Conservation (phyloP, 2,329 filamentous ascomycete species). For the Rhytidhysteron rufulum region DNA sequence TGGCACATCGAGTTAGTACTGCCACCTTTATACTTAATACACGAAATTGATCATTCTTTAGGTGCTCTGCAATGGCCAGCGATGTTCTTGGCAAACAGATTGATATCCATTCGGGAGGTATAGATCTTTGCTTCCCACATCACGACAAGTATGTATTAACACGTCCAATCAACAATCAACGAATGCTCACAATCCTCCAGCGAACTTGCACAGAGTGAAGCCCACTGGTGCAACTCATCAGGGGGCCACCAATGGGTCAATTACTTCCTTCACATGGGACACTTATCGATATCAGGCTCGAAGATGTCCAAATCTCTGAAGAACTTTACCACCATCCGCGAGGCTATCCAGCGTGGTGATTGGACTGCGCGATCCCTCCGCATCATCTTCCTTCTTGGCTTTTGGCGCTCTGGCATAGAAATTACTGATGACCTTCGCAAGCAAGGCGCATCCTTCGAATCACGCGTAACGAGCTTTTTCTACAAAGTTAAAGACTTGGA, state of each 20-base stretch:
- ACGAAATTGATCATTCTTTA: slow-evolving; percentile 31
- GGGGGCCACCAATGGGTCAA: slow-evolving; percentile 73
- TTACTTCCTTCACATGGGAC: slow-evolving; percentile 94
- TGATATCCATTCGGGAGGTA: slow-evolving; percentile 90
- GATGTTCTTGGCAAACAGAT: slow-evolving; percentile 79
- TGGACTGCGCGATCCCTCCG: slow-evolving; percentile 79
- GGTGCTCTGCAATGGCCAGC: slow-evolving; percentile 94
- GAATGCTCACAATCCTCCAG: slow-evolving; percentile 90
- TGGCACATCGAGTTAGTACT: slow-evolving; percentile 68
- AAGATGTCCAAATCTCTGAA: slow-evolving; percentile 97
- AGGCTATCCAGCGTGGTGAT: slow-evolving; percentile 64
- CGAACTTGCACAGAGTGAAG: slow-evolving; percentile 84
- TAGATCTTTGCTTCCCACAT: slow-evolving; percentile 87
- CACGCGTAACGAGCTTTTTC: slow-evolving; percentile 69
- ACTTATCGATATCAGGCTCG: slow-evolving; percentile 79
- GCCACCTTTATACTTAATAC: not conserved
- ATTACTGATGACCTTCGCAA: slow-evolving; percentile 80
- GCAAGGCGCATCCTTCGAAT: slow-evolving; percentile 74
- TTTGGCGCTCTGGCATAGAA: slow-evolving; percentile 88
- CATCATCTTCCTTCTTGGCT: slow-evolving; percentile 81
- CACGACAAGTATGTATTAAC: slow-evolving; percentile 50
- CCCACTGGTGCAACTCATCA: slow-evolving; percentile 60
- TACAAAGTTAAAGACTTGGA: slow-evolving; percentile 53
- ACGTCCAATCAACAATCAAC: too few relatives aligned
- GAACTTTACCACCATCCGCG: slow-evolving; percentile 91